Evolutionary conservation across 2,329 filamentous ascomycete genomes (phyloP), one percentile per base, ranked within the genome.

Genomic region (Penicillium oxalicum): DNA sequence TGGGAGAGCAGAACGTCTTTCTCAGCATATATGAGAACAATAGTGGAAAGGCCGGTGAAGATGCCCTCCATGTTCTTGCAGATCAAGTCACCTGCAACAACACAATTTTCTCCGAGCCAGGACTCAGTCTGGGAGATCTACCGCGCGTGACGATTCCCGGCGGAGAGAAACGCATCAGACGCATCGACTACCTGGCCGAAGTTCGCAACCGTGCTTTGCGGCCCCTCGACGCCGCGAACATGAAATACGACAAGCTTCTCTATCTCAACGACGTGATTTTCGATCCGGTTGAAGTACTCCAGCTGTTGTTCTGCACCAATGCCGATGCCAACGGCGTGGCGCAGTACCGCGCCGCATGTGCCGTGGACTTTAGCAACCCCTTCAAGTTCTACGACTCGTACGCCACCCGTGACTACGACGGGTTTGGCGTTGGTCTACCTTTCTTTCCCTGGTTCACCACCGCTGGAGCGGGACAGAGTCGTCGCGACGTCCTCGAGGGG

Each of bases 311-410:
- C 58, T 79, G 78, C 2, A 83, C 80, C 4, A 80, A 83, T 53
- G 65, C 72, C 18, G 72, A 77, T 47, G 63, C 70, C 5, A 67
- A 75, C 27, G 83, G 83, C 9, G 65, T 69, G 18, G 61, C 78
- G 0, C 70, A 74, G 41, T 90, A 89, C 60, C 78, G 84, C 9
- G 82, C 85, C 2, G 84, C 83, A 2, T 90, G 87, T 61, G 84
- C 84, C 0, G 75, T 87, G 13, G 87, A 91, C 70, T 89, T 85
- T 61, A 81, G 83, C 61, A 81, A 82, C 53, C 80, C 84, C 0
- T 82, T 88, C 68, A 83, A 86, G 53, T 87, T 86, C 61, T 90
- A 90, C 65, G 87, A 90, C 64, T 82, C 84, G 0, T 89, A 86
- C 65, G 87, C 86, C 1, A 83, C 82, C 27, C 76, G 86, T 18